Evolutionary conservation across 768 basidiomycete genomes (phyloP), one percentile per base, ranked within the genome.

Genomic region (Mycena capillaripes): DNA sequence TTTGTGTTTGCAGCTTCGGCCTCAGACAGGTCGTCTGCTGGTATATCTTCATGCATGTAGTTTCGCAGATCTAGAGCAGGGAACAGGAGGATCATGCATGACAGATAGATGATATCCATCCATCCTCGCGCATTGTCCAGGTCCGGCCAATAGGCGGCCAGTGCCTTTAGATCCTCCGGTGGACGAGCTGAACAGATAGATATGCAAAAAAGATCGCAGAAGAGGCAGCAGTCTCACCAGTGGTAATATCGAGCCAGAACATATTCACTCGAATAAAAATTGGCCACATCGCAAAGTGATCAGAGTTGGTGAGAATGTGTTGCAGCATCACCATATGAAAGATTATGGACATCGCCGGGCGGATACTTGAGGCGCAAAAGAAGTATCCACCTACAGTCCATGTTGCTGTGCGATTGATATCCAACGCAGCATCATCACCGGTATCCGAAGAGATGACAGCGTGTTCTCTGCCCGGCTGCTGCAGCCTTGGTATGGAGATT

Each of bases 81-180:
- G 6, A 48, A 25, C 6, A 67, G 40, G 10, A 48, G 10, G 7
- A 67, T 38, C 56, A 67, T 34, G 66, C 56, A 58, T 8, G 42
- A 34, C 8, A 67, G 29, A 38, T 59, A 48, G 14, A 67, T 27
- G 19, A 67, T 67, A 21, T 67, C 56, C 29, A 67, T 27, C 66
- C 57, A 67, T 5, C 66, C 66, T 1, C 50, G 32, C 14, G 48
- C 50, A 36, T 36, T 1, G 42, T 4, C 5, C 57, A 36, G 19
- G 56, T 67, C 29, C 4, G 66, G 66, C 16, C n/a, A 27, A 34
- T 67, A 67, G 2, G 38, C 66, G 3, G 42, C 30, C 2, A 67
- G 32, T 3, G 29, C 21, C 8, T 11, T 4, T 10, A 19, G 30
- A 11, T 67, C 56, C 27, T 21, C 44, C 4, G n/a, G 30, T 21